Evolutionary conservation across 2,329 filamentous ascomycete genomes (phyloP), one percentile per base, ranked within the genome.

Genomic region (Hymenoscyphus fraxineus): DNA sequence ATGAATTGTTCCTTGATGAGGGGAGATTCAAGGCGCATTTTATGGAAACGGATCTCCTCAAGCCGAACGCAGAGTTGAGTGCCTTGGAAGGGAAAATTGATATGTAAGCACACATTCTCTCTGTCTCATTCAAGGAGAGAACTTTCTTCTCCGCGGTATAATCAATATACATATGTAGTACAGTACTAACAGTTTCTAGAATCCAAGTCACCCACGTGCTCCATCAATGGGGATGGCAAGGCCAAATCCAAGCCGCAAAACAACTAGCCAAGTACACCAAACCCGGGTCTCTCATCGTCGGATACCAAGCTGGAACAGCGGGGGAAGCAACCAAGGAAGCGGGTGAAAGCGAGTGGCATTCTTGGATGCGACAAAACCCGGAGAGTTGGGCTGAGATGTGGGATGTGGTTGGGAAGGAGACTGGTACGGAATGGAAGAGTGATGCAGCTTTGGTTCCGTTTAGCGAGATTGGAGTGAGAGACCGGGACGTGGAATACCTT

Each of bases 1-100:
- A 75, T 31, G 74, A 77, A 12, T 67, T 77, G 5, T 78, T 77
- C 68, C 68, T 66, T 4, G 76, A 78, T 65, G 67, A 69, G 15
- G 70, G 73, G 0, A 71, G 22, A 41, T 59, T 77, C 51, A 62
- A 72, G 32, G 71, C 67, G 7, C 59, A 62, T 1, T 77, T 77
- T 65, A 72, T 76, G 38, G 65, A 67, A 39, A 73, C 72, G 0
- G 74, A 77, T 59, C 9, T 59, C 22, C 12, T 69, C 0, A 74
- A 76, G 6, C 39, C 58, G 10, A 59, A 41, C 9, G n/a, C 16
- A 27, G 51, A 55, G 31, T 55, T 55, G 51, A 55, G 40, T 15
- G 40, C 13, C 0, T 44, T 44, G 13, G 40, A 16, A 16, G 40
- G 40, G 2, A 44, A 44, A 6, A 6, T 44, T n/a, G 40, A 44